Conservation (phyloP, 176 grass and related monocot genomes). For the Olyra latifolia region DNA sequence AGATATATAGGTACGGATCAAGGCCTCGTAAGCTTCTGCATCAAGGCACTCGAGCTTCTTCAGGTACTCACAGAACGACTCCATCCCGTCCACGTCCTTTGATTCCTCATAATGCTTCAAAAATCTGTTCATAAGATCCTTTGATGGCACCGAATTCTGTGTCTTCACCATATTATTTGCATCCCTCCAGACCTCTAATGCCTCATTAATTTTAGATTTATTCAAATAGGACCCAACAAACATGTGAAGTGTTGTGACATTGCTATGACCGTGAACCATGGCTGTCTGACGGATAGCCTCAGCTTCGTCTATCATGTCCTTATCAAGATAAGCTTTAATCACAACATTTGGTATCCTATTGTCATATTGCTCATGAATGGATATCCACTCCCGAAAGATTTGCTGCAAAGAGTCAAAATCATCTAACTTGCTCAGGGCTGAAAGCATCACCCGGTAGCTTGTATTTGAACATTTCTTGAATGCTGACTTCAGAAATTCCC, state of each 20-base stretch:
- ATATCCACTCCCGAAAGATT: slow-evolving; percentile 56
- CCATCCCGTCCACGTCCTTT: slow-evolving; percentile 39
- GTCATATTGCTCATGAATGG: slow-evolving; percentile 24
- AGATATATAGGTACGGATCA: slow-evolving; percentile 26
- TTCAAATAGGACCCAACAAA: slow-evolving; percentile 47
- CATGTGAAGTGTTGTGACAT: slow-evolving; percentile 17
- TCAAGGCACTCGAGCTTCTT: slow-evolving; percentile 35
- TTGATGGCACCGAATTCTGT: slow-evolving; percentile 19
- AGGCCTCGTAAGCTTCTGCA: slow-evolving; percentile 20
- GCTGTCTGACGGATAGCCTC: slow-evolving; percentile 38
- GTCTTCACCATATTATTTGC: slow-evolving; percentile 25
- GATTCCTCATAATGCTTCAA: slow-evolving; percentile 45
- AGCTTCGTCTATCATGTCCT: slow-evolving; percentile 49
- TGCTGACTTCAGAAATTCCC: slow-evolving; percentile 38
- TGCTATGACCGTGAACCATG: slow-evolving; percentile 30
- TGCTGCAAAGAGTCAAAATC: slow-evolving; percentile 33
- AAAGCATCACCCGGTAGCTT: slow-evolving; percentile 51
- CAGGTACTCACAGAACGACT: slow-evolving; percentile 34
- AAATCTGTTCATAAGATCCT: slow-evolving; percentile 36
- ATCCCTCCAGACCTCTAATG: slow-evolving; percentile 26
- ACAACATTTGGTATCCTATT: slow-evolving; percentile 49
- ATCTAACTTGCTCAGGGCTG: slow-evolving; percentile 43
- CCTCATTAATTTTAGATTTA: not conserved
- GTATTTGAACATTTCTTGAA: slow-evolving; percentile 42
- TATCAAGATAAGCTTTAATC: slow-evolving; percentile 46